Evolutionary conservation across 257 asterid genomes (phyloP).

Genomic region (Solanum sitiens): DNA sequence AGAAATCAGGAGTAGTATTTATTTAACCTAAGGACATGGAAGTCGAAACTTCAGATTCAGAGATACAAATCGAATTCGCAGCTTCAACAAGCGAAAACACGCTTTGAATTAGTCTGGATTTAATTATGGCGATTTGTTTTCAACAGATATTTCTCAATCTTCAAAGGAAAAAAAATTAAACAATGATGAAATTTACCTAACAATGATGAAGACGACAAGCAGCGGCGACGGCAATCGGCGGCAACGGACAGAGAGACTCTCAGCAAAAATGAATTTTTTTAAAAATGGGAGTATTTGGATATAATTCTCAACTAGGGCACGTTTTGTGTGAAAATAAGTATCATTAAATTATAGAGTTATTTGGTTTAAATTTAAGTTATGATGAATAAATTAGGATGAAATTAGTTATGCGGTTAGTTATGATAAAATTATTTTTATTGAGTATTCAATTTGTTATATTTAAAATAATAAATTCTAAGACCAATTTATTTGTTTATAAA

Average conservation of each 20-base stretch:
- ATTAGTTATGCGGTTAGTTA: too few relatives aligned
- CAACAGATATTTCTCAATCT: background rate
- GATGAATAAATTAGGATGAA: too few relatives aligned
- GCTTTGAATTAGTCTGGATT: background rate
- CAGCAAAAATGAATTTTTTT: background rate
- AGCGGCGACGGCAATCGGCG: background rate
- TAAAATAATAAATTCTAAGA: too few relatives aligned
- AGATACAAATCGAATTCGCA: background rate
- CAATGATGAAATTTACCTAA: background rate
- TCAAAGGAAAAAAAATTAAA: background rate
- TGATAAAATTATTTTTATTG: too few relatives aligned
- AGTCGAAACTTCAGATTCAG: background rate
- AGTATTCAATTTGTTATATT: too few relatives aligned
- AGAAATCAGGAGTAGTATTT: background rate
- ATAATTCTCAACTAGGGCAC: too few relatives aligned
- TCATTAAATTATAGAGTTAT: too few relatives aligned
- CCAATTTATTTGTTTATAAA: too few relatives aligned
- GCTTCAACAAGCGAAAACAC: background rate
- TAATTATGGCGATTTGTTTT: background rate
- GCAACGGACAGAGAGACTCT: background rate
- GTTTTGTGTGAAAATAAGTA: too few relatives aligned
- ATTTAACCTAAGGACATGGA: background rate
- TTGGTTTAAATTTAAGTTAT: too few relatives aligned
- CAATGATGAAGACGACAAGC: background rate
- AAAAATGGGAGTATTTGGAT: background rate